Evolutionary conservation across 768 basidiomycete species (phyloP).

Genomic region (Strobilomyces echinocephalus): DNA sequence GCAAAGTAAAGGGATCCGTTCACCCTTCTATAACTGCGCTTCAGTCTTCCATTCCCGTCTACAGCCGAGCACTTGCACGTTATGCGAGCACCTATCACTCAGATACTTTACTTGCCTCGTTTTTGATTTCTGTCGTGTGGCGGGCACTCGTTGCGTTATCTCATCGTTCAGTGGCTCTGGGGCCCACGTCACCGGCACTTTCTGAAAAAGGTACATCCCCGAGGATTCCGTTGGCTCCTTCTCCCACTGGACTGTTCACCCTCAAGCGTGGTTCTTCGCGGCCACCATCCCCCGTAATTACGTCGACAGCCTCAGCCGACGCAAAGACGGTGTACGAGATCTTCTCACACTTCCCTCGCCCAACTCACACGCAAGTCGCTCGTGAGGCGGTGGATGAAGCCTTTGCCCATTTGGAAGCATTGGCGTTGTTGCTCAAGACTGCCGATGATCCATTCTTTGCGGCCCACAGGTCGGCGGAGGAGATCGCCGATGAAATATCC

Average conservation of each 20-base stretch:
- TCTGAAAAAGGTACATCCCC: slow-evolving; percentile 38
- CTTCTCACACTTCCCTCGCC: slow-evolving; percentile 57
- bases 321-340: slow-evolving; percentile 60
- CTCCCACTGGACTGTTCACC: slow-evolving; percentile 54
- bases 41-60: slow-evolving; percentile 56
- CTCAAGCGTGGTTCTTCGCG: slow-evolving; percentile 65
- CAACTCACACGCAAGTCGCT: slow-evolving; percentile 54
- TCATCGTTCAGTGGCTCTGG: slow-evolving; percentile 48
- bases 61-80: slow-evolving; percentile 51
- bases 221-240: slow-evolving; percentile 51
- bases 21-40: slow-evolving; percentile 62
- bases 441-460: slow-evolving; percentile 32
- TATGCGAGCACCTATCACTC: slow-evolving; percentile 51
- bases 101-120: slow-evolving; percentile 60
- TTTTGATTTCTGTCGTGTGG: slow-evolving; percentile 74
- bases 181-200: slow-evolving; percentile 32
- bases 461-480: slow-evolving; percentile 19
- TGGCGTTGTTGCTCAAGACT: slow-evolving; percentile 55
- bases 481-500: slow-evolving; percentile 41
- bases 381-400: slow-evolving; percentile 80
- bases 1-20: slow-evolving; percentile 12
- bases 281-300: slow-evolving; percentile 52
- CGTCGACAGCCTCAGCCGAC: slow-evolving; percentile 49
- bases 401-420: slow-evolving; percentile 55
- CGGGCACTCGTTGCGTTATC: slow-evolving; percentile 66